Conservation (phyloP, 176 grass and related monocot species). For the Bonia amplexicaulis region DNA sequence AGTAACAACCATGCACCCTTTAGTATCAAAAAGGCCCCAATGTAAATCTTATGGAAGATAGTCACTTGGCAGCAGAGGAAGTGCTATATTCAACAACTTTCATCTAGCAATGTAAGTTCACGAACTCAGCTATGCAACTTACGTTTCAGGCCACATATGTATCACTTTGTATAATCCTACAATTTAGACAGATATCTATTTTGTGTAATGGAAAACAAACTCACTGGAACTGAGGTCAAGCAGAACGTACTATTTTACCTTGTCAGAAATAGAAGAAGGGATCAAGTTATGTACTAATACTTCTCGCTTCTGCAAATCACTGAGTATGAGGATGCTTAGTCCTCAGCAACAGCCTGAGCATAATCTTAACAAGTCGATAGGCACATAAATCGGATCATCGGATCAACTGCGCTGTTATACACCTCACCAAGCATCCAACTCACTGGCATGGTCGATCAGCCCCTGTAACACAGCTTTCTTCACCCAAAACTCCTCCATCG, state of each 20-base stretch:
- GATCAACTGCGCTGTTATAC: neutral
- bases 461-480: conserved; percentile 54
- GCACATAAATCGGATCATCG: neutral
- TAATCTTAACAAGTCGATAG: neutral
- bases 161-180: neutral
- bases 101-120: neutral
- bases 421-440: conserved; percentile 64
- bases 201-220: neutral
- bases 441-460: conserved; percentile 18
- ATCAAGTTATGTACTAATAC: neutral
- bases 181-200: neutral
- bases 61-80: neutral
- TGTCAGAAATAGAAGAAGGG: neutral
- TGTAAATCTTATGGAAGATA: neutral
- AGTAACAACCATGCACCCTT: neutral
- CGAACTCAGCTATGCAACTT: neutral
- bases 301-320: neutral
- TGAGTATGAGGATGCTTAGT: neutral
- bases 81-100: neutral
- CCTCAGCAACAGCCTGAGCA: neutral
- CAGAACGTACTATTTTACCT: neutral
- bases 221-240: neutral
- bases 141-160: neutral
- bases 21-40: neutral
- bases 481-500: conserved; percentile 68